Evolutionary conservation across 345 rosid genomes (phyloP).

Genomic region (Salix arbutifolia): DNA sequence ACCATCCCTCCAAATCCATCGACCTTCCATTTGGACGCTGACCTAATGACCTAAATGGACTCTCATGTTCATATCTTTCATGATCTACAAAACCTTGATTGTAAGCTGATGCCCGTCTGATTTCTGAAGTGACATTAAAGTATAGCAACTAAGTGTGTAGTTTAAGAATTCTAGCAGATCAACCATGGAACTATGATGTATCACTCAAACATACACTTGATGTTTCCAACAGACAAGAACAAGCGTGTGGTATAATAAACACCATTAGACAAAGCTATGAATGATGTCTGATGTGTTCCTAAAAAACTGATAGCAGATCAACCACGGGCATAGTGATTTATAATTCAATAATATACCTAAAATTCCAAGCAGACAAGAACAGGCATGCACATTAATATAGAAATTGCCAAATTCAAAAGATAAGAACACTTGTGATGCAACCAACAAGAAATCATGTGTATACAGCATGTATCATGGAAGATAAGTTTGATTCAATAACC

Average conservation of each 20-base stretch:
- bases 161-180: not conserved
- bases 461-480: not conserved
- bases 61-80: constrained; percentile 78
- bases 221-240: not conserved
- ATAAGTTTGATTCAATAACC: constrained; percentile 38
- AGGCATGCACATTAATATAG: not conserved
- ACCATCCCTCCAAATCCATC: constrained; percentile 73
- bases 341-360: not conserved
- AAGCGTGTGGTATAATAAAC: not conserved
- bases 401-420: not conserved
- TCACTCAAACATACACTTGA: not conserved
- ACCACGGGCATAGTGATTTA: not conserved
- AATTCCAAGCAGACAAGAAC: not conserved
- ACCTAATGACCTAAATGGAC: constrained; percentile 74
- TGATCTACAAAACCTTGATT: constrained; percentile 53
- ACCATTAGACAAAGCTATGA: not conserved
- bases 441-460: not conserved
- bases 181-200: not conserved
- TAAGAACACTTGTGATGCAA: not conserved
- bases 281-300: not conserved
- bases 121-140: constrained; percentile 48
- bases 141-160: constrained; percentile 4
- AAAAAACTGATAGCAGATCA: not conserved
- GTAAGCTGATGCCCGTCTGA: constrained; percentile 53
- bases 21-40: constrained; percentile 62